phyloP scores from a whole-genome alignment of 225 moss, liverwort and hornwort genomes.

The Takakia lepidozioides region DNA sequence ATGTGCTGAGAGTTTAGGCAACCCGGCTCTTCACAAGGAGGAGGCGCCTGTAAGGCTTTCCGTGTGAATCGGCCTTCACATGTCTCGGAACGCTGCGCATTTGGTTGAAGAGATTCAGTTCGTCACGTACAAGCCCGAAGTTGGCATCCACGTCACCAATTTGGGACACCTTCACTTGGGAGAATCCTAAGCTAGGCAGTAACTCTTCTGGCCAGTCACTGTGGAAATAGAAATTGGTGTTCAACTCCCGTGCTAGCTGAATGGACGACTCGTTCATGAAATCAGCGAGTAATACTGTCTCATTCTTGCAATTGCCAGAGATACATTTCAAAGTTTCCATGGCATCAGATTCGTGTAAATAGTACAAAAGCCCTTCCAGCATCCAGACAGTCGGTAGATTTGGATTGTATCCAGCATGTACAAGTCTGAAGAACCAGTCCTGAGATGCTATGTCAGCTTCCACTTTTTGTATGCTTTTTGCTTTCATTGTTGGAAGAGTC shows the following conservation, averaged over 20 bases:
- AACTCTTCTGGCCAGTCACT: constrained; percentile 84
- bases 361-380: constrained; percentile 68
- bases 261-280: constrained; percentile 82
- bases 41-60: constrained; percentile 64
- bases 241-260: constrained; percentile 52
- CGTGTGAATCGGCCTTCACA: constrained; percentile 45
- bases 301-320: constrained; percentile 20
- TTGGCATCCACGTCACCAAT: constrained; percentile 71
- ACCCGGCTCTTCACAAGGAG: constrained; percentile 57
- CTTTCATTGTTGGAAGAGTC: constrained; percentile 33
- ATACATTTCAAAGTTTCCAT: constrained; percentile 52
- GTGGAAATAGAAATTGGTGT: constrained; percentile 75
- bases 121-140: constrained; percentile 66
- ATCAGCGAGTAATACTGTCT: constrained; percentile 60
- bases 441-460: constrained; percentile 54
- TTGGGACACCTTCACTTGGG: constrained; percentile 58
- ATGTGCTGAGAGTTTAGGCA: constrained; percentile 11
- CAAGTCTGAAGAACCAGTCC: constrained; percentile 47
- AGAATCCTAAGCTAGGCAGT: constrained; percentile 50
- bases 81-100: constrained; percentile 61
- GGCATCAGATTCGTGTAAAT: constrained; percentile 50
- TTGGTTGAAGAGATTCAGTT: constrained; percentile 71
- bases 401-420: constrained; percentile 33
- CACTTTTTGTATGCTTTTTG: constrained; percentile 51
- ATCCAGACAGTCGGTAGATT: constrained; percentile 61